Conservation (phyloP, 305 asterid genomes). For the Coffea humblotiana region DNA sequence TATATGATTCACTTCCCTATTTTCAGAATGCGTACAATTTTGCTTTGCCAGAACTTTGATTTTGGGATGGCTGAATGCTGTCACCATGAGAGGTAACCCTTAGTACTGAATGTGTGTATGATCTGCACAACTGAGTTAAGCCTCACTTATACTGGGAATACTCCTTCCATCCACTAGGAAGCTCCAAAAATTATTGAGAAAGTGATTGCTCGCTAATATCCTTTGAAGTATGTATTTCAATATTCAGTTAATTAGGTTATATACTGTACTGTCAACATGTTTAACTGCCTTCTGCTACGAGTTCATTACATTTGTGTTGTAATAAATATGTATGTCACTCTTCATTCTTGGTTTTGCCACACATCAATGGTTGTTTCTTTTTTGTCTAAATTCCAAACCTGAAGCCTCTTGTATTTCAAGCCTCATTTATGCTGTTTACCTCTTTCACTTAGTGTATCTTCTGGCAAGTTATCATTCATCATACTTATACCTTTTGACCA, state of each 20-base stretch:
- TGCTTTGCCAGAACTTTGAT: constrained; percentile 58
- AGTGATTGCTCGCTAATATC: background rate
- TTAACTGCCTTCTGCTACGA: background rate
- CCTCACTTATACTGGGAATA: background rate
- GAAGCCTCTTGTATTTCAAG: background rate
- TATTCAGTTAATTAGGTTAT: background rate
- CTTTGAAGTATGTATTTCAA: background rate
- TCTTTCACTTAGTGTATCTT: background rate
- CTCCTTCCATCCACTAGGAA: background rate
- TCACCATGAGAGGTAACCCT: constrained; percentile 79
- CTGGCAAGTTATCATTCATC: background rate
- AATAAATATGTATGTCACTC: background rate
- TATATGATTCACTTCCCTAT: too few species aligned
- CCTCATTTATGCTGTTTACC: background rate
- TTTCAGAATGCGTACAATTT: too few species aligned
- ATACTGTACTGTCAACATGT: background rate
- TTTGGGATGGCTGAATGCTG: constrained; percentile 90
- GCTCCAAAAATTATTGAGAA: background rate
- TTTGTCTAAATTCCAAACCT: background rate
- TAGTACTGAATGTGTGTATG: background rate
- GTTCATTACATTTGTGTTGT: background rate
- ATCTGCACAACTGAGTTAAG: background rate
- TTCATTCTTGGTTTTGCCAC: background rate
- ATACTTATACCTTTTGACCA: background rate
- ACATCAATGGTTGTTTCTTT: background rate